phyloP scores from a whole-genome alignment of 192 early-diverging fungal species.

The Coemansia sp. region DNA sequence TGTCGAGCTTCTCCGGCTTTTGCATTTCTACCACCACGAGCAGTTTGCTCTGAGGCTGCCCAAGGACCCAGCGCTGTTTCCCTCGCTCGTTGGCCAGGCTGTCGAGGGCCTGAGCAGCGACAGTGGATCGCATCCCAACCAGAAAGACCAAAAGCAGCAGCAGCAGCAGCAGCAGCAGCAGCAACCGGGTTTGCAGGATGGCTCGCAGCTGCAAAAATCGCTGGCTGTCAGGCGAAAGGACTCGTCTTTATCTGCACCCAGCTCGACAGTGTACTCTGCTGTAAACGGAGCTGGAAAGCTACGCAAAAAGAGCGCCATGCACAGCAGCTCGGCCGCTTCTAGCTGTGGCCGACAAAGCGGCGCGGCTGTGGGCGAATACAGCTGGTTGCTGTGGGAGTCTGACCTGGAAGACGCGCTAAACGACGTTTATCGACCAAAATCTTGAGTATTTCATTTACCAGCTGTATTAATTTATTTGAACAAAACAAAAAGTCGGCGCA shows the following conservation, averaged over 20 bases:
- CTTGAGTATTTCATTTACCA: background rate
- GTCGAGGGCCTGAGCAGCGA: slow-evolving; percentile 1
- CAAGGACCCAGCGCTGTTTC: slow-evolving; percentile 40
- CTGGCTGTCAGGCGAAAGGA: background rate
- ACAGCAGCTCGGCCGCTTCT: background rate
- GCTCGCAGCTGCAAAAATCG: background rate
- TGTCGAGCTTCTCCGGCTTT: slow-evolving; percentile 43
- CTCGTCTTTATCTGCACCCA: background rate
- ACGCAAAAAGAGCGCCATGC: background rate
- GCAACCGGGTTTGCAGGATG: background rate
- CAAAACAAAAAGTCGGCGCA: background rate
- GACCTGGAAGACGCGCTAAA: slow-evolving; percentile 46
- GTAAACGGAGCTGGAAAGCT: background rate
- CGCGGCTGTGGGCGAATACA: slow-evolving; percentile 14
- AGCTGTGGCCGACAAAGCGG: slow-evolving; percentile 5
- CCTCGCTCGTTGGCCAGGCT: slow-evolving; percentile 40
- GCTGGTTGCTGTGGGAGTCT: slow-evolving; percentile 51
- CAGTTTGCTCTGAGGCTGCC: slow-evolving; percentile 31
- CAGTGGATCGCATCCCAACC: background rate
- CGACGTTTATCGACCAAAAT: slow-evolving; percentile 18
- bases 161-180: background rate
- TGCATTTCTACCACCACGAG: slow-evolving; percentile 47
- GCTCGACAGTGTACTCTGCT: background rate
- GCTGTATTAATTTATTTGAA: background rate
- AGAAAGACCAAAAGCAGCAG: background rate